Evolutionary conservation across 768 basidiomycete genomes (phyloP), one percentile per base, ranked within the genome.

Genomic region (Lanmaoa pseudosensibilis): DNA sequence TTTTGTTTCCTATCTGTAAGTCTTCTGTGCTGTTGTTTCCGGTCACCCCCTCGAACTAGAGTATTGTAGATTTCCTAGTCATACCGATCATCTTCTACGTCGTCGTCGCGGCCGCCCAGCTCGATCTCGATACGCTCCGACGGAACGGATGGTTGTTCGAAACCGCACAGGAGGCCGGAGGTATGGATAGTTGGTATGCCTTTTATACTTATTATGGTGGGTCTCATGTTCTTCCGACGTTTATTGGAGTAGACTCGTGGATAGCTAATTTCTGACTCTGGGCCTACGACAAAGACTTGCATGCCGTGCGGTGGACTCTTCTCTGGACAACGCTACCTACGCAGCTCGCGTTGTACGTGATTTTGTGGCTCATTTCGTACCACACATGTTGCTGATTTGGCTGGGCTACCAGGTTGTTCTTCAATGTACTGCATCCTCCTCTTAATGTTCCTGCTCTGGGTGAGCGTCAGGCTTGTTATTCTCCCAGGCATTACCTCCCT

Each of bases 391-490:
- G 30, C 57, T 75, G 40, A 69, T 73, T 50, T 69, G 70, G 18
- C 65, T 67, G 13, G 46, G 25, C 27, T 12, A n/a, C 32, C 54
- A 90, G 88, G 55, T 58, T 93, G 36, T 92, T 93, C 68, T 92
- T 93, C 74, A 92, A 92, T 63, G 80, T 93, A 50, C 67, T 94
- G 43, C 90, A 94, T 66, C 87, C 93, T 39, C 90, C 90, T 49
- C 69, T 94, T 46, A 94, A 97, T 63, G 90, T 97, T 10, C 95
- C 95, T 8, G 91, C 94, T 8, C 76, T 98, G 13, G 87, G 93
- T 84, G 67, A 54, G 82, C 50, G 8, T 38, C 15, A 8, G 25
- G 9, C 18, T 9, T 18, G 36, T 40, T 21, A 4, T 23, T 55
- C 51, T 36, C 25, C 6, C 0, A 1, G 11, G n/a, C 9, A 15